Evolutionary conservation across 306 rosid species (phyloP).

Genomic region (Vigna unguiculata): DNA sequence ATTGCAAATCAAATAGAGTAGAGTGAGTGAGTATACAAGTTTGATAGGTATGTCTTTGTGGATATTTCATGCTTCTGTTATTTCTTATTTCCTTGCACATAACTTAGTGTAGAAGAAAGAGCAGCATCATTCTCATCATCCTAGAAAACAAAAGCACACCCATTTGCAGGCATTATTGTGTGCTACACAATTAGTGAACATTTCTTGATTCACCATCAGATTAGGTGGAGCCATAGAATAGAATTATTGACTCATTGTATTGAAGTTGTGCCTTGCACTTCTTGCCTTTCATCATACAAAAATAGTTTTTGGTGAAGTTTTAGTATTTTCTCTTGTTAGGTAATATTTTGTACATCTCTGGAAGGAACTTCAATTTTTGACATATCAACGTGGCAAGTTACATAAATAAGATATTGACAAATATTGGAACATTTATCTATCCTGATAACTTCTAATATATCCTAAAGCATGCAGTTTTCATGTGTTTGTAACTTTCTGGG

Average conservation of each 20-base stretch:
- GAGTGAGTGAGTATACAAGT: conserved; percentile 9
- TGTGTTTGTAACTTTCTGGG: background rate
- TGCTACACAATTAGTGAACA: conserved; percentile 25
- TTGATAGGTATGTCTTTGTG: conserved; percentile 27
- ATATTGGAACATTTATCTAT: background rate
- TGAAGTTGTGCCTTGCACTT: background rate
- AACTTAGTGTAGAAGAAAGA: conserved; percentile 37
- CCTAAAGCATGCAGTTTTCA: background rate
- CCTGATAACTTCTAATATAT: background rate
- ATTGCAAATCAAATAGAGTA: conserved; percentile 15
- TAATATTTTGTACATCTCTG: background rate
- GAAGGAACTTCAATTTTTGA: background rate
- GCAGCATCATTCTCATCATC: conserved; percentile 1
- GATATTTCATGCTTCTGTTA: conserved; percentile 33
- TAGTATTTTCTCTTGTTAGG: background rate
- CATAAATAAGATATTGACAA: background rate
- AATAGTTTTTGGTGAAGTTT: background rate
- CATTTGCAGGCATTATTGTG: conserved; percentile 23
- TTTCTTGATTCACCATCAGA: conserved; percentile 31
- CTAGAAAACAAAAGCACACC: conserved; percentile 8
- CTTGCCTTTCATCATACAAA: background rate
- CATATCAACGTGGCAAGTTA: background rate
- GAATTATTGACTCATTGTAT: background rate
- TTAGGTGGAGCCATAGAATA: conserved; percentile 11
- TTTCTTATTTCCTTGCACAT: background rate